phyloP scores from a whole-genome alignment of 129 eudicot species.

The Tagetes erecta region DNA sequence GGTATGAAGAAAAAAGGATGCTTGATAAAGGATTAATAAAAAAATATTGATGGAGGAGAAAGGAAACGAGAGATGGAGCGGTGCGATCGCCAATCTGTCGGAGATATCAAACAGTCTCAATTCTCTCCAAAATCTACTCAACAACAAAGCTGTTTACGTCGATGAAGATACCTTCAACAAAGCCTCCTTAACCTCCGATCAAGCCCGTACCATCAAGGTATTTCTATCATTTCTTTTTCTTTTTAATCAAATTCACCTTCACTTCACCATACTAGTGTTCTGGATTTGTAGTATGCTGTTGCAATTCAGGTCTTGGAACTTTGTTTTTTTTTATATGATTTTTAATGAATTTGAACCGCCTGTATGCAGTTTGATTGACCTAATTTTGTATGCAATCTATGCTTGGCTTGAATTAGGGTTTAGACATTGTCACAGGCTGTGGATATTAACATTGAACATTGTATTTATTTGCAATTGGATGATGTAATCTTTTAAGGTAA shows the following conservation, averaged over 20 bases:
- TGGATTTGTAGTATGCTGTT: neutral
- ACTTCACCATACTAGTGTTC: neutral
- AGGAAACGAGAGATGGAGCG: slow-evolving; percentile 83
- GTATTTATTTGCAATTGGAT: neutral
- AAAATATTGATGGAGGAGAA: slow-evolving; percentile 52
- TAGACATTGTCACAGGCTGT: neutral
- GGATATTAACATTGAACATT: neutral
- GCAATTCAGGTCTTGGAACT: neutral
- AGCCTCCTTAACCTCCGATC: slow-evolving; percentile 83
- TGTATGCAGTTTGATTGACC: slow-evolving; percentile 17
- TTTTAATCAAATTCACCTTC: neutral
- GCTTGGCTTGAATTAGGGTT: slow-evolving; percentile 14
- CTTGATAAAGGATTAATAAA: neutral
- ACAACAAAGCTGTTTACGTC: slow-evolving; percentile 81
- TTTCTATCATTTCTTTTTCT: no score
- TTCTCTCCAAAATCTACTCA: slow-evolving; percentile 69
- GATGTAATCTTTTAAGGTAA: neutral
- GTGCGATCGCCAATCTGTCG: slow-evolving; percentile 75
- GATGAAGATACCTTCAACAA: slow-evolving; percentile 72
- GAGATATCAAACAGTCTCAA: slow-evolving; percentile 78
- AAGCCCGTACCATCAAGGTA: slow-evolving; percentile 92
- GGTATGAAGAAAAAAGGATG: neutral
- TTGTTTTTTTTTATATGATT: slow-evolving; percentile 9
- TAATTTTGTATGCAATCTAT: slow-evolving; percentile 10
- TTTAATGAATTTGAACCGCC: neutral